Evolutionary conservation across 2,329 filamentous ascomycete species (phyloP), one percentile per base, ranked within the genome.

Genomic region (Fusarium duplospermum): DNA sequence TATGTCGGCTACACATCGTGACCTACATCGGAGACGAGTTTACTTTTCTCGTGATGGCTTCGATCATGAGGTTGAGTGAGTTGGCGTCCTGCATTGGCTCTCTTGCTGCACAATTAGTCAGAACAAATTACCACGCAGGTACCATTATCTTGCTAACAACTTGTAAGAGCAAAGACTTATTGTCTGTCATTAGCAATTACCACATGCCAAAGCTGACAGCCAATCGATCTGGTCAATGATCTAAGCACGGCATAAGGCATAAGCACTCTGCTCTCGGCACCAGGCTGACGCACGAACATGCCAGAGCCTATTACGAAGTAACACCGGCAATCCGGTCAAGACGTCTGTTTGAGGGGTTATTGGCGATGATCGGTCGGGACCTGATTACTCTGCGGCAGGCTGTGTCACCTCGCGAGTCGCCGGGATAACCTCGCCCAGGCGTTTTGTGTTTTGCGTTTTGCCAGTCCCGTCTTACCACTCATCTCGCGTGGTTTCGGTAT

Each of bases 341-440:
- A 70, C 62, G 72, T 27, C 31, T 38, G 31, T 42, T 33, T 58
- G 52, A 40, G 62, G 52, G 47, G 27, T 42, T 38, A 67, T 75
- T 73, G 72, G 66, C 56, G 62, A 72, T 60, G 50, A 64, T 72
- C 54, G 64, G 35, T 59, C 63, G 71, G 71, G 14, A 62, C 72
- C 42, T 50, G 50, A 57, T 56, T 64, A 27, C 59, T 20, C 45
- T 50, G 45, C 52, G 52, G 29, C 20, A 45, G 16, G 58, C 64
- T 63, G 72, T 75, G 56, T 75, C 62, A 74, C 66, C 29, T 60
- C 40, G 58, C 60, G 70, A 63, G 58, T 60, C 69, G 71, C 69
- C 22, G 22, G 35, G 24, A 58, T n/a, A 59, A 72, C 40, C 57
- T 62, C 22, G 65, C 59, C 50, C 50, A 29, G 64, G 20, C 42